A percentile compares a stretch with the other conserved stretches of the same genome.
These are phyloP conservation scores for Coniferiporia weirii DNA, from an alignment of 1,284 basidiomycete genomes.

Conservation along the genomic window DNA sequence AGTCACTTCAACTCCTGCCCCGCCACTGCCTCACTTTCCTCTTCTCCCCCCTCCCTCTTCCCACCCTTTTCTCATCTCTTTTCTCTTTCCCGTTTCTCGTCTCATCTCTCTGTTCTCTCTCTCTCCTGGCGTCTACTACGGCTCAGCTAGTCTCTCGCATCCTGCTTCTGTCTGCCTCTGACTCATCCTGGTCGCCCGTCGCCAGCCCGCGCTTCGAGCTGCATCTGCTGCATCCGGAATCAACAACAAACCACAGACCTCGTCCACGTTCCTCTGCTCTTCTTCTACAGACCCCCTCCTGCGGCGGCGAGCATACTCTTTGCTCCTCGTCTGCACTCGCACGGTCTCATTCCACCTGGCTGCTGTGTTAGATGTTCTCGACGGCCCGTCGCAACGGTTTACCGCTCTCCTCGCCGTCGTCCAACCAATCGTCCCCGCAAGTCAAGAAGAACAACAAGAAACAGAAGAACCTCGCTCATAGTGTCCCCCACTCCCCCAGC, in stretches of 20 bases:
- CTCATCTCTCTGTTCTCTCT: neutral
- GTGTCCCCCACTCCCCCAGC: conserved; percentile 13
- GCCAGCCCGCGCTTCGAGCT: neutral
- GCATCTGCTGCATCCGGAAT: too few relatives aligned
- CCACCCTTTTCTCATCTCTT: neutral
- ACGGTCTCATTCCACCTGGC: neutral
- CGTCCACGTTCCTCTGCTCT: too few relatives aligned
- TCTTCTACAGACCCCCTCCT: too few relatives aligned
- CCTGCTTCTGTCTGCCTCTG: neutral
- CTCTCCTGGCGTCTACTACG: neutral
- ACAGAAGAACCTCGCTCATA: neutral
- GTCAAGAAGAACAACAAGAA: neutral
- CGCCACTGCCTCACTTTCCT: neutral
- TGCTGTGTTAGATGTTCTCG: conserved; percentile 11
- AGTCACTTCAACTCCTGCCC: too few relatives aligned
- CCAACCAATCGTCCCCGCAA: neutral
- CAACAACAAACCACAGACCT: too few relatives aligned
- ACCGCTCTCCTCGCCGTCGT: conserved; percentile 4
- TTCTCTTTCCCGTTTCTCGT: neutral
- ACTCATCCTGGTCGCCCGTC: neutral
- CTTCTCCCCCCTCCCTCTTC: neutral
- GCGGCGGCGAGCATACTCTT: neutral
- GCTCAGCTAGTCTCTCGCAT: neutral
- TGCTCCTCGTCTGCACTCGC: neutral
- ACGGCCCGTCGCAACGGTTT: conserved; percentile 15